Base-by-base conservation (phyloP, 2,329 filamentous ascomycete genomes). In the Periconia sp. region DNA sequence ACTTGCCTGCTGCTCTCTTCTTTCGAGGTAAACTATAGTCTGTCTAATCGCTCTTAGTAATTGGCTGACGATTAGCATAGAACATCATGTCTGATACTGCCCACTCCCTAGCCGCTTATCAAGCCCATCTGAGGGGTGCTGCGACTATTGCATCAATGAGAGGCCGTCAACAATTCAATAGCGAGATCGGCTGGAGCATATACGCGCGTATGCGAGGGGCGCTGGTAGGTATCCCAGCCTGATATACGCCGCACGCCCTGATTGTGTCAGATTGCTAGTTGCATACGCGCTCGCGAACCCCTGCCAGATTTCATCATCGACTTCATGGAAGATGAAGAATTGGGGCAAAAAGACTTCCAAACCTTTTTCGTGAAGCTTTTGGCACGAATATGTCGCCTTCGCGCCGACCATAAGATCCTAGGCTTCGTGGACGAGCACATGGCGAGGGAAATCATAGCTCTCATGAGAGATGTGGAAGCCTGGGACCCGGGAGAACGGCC, bases 81-180 rank as follows among this genome's bases (percentile, higher is more conserved):
- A 49, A 36, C 16, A 51, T 56, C 18, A 43, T 46, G 15, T 52
- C 46, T 26, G 44, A 50, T 17, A 37, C 44, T 2, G 30, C 40
- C 10, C 33, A 31, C 12, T 50, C 46, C 9, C 34, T 42, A 29
- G 15, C 46, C 7, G 40, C 43, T 17, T 48, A 45, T 31, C 38
- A 40, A 4, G 43, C 40, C 9, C 54, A 57, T 43, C 38, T 57
- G 11, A 46, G 34, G 22, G 54, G 54, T 17, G 54, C 54, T n/a
- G 29, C 34, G 10, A 42, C 36, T 9, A 21, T 57, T 12, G 40
- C 39, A 4, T 21, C 35, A 30, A 24, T 53, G 10, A 36, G 52
- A 16, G 54, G 54, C 10, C 21, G 32, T 2, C 8, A 11, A 15
- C 51, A 46, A 18, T 36, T 46, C 17, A 23, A 39, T 13, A 25